Evolutionary conservation across 2,329 filamentous ascomycete species (phyloP), one percentile per base, ranked within the genome.

Genomic region (Dryadomyces quercivorus): DNA sequence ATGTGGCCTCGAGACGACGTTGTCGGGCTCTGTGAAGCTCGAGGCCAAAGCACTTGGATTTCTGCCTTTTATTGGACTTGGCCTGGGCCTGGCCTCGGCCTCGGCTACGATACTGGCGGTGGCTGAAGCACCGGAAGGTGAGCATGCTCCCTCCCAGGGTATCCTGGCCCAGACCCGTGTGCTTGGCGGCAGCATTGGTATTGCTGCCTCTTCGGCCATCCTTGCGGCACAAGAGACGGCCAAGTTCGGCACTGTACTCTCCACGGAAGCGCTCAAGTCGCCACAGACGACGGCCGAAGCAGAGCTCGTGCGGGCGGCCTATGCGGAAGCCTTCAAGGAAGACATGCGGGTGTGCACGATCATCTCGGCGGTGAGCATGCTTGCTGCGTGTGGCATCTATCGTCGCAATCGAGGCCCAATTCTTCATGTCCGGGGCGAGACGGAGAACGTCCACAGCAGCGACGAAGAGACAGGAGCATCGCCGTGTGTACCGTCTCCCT

Each of bases 121-220:
- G 2, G 58, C 69, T 2, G 72, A 75, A 58, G 67, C 73, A 13
- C 67, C 73, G 0, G 63, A 69, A 13, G 61, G 63, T 34, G 72
- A 79, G 34, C 72, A 74, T 57, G 75, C 59, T 1, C 57, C 57
- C 2, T 74, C 75, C 0, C 77, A 80, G 58, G 77, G 75, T 0
- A 72, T 80, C 43, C 61, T 79, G 13, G 72, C 76, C 0, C 75
- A 80, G 54, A 63, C 72, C 22, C 70, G 76, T 36, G 71, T 80
- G 21, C 65, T 79, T 0, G 77, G 77, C 5, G 76, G 77, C 6
- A 78, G 75, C 55, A 65, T 80, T 31, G 77, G 77, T 3, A 77
- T 80, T 52, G 74, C 77, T 2, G 69, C 72, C 1, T 79, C 75
- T 20, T 73, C 76, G 1, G 72, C 73, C 16, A 67, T 78, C 16